These are phyloP conservation scores for Camelina neglecta DNA, from an alignment of 345 rosid genomes.

Conservation along the genomic window DNA sequence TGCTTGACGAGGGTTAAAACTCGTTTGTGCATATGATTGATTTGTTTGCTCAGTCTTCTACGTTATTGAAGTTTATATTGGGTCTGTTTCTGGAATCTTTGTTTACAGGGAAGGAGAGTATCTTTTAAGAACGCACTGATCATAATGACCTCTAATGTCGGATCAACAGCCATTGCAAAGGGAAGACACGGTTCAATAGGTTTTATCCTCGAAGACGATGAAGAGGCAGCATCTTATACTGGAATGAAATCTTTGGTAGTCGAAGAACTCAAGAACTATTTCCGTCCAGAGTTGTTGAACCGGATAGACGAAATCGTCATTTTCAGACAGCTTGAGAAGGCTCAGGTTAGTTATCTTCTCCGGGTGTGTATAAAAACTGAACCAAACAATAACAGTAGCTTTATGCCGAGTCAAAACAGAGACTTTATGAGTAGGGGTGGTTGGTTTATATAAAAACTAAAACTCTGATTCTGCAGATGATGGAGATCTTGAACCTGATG, in stretches of 20 bases:
- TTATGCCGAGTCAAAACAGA: neutral
- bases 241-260: slow-evolving; percentile 79
- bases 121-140: slow-evolving; percentile 92
- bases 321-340: slow-evolving; percentile 76
- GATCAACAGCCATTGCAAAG: slow-evolving; percentile 85
- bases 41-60: slow-evolving; percentile 13
- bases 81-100: slow-evolving; percentile 22
- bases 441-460: neutral
- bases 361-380: neutral
- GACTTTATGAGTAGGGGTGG: neutral
- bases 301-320: slow-evolving; percentile 95
- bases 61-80: slow-evolving; percentile 13
- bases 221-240: slow-evolving; percentile 62
- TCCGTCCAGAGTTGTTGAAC: slow-evolving; percentile 96
- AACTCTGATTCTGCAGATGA: slow-evolving; percentile 60
- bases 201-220: slow-evolving; percentile 59
- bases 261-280: slow-evolving; percentile 86
- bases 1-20: neutral
- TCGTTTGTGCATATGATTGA: slow-evolving; percentile 20
- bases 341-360: slow-evolving; percentile 70
- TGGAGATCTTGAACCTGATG: slow-evolving; percentile 78
- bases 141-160: slow-evolving; percentile 96
- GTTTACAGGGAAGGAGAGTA: slow-evolving; percentile 82
- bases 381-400: neutral
- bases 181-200: slow-evolving; percentile 80